These are phyloP conservation scores for Cubamyces lactineus DNA, from an alignment of 768 basidiomycete genomes.

Conservation along the genomic window DNA sequence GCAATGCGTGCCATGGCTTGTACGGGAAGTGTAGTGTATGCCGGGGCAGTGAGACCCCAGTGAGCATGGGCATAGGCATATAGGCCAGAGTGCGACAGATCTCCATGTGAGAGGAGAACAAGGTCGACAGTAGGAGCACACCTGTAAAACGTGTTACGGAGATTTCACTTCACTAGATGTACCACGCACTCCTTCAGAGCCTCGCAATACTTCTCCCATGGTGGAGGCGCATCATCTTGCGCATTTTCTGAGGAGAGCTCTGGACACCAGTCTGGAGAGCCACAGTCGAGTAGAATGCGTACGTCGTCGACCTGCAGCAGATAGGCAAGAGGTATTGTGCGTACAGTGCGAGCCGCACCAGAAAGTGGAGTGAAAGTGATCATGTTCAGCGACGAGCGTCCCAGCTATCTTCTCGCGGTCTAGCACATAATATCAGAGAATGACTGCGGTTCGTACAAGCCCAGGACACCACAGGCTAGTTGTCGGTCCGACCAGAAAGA, in stretches of 20 bases:
- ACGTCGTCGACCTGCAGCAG: constrained; percentile 95
- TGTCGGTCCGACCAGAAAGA: no score
- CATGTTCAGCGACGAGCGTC: constrained; percentile 47
- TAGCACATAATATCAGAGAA: background rate
- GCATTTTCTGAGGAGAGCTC: constrained; percentile 43
- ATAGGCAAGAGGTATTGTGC: constrained; percentile 73
- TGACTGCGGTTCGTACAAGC: background rate
- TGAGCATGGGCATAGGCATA: constrained; percentile 89
- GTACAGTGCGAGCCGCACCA: constrained; percentile 72
- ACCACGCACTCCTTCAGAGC: constrained; percentile 65
- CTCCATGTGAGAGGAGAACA: constrained; percentile 93
- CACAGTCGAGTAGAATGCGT: constrained; percentile 91
- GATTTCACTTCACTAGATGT: no score
- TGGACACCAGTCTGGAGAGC: constrained; percentile 84
- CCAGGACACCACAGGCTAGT: no score
- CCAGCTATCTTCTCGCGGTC: background rate
- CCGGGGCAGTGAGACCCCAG: constrained; percentile 87
- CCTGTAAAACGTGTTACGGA: constrained; percentile 42
- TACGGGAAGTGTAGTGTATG: constrained; percentile 93
- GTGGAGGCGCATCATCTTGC: constrained; percentile 36
- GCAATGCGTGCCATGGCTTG: constrained; percentile 95
- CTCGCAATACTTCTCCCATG: constrained; percentile 69
- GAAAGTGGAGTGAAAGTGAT: constrained; percentile 94
- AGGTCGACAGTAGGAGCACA: constrained; percentile 82
- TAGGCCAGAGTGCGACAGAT: constrained; percentile 86